Base-by-base conservation (phyloP, 106 monocot genomes). In the Dactylorhiza incarnata region DNA sequence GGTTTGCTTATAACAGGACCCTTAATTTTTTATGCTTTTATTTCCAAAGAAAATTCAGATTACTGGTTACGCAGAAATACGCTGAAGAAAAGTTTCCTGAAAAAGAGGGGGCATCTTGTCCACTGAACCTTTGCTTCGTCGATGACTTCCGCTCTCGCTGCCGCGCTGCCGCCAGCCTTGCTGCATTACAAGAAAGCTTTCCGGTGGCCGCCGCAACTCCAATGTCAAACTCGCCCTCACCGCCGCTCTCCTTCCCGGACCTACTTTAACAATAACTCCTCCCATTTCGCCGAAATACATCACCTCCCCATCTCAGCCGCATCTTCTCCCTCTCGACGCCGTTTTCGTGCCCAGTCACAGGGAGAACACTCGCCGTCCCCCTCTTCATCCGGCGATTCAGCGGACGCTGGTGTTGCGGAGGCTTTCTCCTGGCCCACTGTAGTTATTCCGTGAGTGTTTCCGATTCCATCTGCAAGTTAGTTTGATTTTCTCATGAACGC, bases 381-480 rank as follows among this genome's bases (percentile, higher is more conserved):
- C 7, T 72, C 74, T 14, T 46, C 71, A 5, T 77, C 71, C 0
- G 49, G 13, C n/a, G 44, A 15, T 45, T 56, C 25, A 15, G 76
- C 45, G 3, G 84, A 80, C 56, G 73, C 66, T 1, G 68, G 25
- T 26, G 81, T 26, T 5, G 62, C 48, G 5, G 86, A 85, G 12
- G 25, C 67, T 20, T 87, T 95, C 78, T 68, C 79, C 20, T 95
- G 89, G 92, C 23, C 87, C 45, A 84, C 95, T 9, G 51, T 88
- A 12, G 37, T 95, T 73, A 82, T 89, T 59, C 95, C 89, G 95
- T 95, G 73, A 87, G 86, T 61, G 17, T 0, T 63, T 15, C 1
- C 10, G 17, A 77, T 26, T 14, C 44, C 44, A 26, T 75, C 9
- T 14, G 9, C 5, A 12, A 68, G 12, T 63, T 44, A 45, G 5